Evolutionary conservation across 345 rosid genomes (phyloP).

Genomic region (Orychophragmus violaceus): DNA sequence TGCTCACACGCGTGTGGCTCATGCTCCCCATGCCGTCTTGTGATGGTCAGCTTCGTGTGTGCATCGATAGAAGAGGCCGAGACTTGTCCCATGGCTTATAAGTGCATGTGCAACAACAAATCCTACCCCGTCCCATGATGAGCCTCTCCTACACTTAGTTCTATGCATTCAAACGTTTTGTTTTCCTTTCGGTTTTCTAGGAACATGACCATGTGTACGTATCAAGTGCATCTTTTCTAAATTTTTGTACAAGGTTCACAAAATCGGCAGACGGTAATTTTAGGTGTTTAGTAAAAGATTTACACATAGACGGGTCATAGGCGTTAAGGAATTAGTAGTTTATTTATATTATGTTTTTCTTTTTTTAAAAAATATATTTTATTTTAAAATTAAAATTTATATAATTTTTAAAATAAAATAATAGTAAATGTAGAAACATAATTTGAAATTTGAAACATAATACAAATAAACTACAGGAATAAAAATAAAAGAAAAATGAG

Average conservation of each 20-base stretch:
- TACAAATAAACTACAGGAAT: too few species aligned
- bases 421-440: too few species aligned
- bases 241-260: too few species aligned
- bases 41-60: conserved; percentile 90
- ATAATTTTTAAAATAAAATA: too few species aligned
- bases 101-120: conserved; percentile 85
- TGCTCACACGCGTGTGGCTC: conserved; percentile 95
- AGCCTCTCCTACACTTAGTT: not conserved
- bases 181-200: conserved; percentile 6
- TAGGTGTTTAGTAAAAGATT: too few species aligned
- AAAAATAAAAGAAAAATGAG: too few species aligned
- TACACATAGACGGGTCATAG: too few species aligned
- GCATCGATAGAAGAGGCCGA: conserved; percentile 82
- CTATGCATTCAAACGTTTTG: conserved; percentile 16
- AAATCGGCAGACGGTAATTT: too few species aligned
- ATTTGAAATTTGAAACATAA: too few species aligned
- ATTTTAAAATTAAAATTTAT: too few species aligned
- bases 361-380: not conserved
- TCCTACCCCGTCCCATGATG: conserved; percentile 77
- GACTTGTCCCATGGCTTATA: conserved; percentile 96
- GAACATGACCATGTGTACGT: conserved; percentile 1
- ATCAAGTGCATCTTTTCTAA: conserved; percentile 1
- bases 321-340: too few species aligned
- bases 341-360: not conserved
- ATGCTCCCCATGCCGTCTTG: conserved; percentile 80